Base-by-base conservation (phyloP, 169 alveolate genomes). In the Plasmodium chabaudi region DNA sequence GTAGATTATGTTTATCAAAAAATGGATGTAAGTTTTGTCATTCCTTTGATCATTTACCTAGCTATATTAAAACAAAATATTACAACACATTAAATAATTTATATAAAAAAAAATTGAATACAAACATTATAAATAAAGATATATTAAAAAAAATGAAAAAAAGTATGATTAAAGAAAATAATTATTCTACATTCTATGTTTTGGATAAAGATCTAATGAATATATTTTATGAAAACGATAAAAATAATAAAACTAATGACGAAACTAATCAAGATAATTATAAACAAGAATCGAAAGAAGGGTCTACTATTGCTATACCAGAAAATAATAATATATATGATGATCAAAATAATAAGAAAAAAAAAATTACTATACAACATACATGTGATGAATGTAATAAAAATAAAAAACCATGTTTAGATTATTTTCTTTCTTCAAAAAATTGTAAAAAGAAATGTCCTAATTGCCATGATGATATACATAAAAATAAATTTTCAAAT, bases 21-120 rank as follows among this genome's bases (percentile, higher is more conserved):
- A 59, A 57, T 72, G 69, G 59, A n/a, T 72, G 87, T 19, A 70
- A 44, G 39, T 72, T 72, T 44, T 72, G 87, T 3, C 87, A 72
- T 27, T 46, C 87, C 5, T 47, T 72, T 72, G 87, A 72, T 13
- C 87, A 72, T 27, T 39, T 72, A 51, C 68, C 87, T 0, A 15
- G 23, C 9, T 39, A n/a, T 57, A 23, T 72, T 42, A 63, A 64
- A 39, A 46, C 57, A 5, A 17, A 46, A 42, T 72, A 72, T 72
- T 56, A 27, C 21, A 23, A 23, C 34, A 72, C 9, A 13, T 44
- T 72, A 63, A 49, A 72, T 27, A 47, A 15, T 57, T 15, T 72
- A 17, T 72, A 72, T 21, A 53, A 12, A 72, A 72, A 59, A 23
- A 72, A 42, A 59, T 19, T 42, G 25, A 42, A 72, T 49, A 10